These are phyloP conservation scores for Nitzschia putrida DNA, from an alignment of 108 stramenopile genomes.

Conservation along the genomic window DNA sequence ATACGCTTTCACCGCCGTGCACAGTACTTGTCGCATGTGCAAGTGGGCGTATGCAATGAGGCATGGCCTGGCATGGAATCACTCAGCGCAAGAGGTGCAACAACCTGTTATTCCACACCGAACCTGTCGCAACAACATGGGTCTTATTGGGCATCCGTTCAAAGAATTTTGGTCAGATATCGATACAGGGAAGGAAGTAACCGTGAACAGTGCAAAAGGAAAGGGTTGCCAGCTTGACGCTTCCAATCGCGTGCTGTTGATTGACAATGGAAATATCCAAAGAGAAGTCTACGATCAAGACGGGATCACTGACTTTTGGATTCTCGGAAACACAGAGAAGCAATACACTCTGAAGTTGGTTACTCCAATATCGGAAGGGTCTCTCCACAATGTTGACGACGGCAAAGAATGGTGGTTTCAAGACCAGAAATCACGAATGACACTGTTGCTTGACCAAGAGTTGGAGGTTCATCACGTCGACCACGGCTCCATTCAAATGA, in stretches of 20 bases:
- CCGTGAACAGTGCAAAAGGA: not conserved
- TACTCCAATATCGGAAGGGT: constrained; percentile 6
- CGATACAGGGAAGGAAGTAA: not conserved
- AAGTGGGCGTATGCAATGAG: constrained; percentile 59
- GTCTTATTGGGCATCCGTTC: constrained; percentile 40
- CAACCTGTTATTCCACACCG: constrained; percentile 33
- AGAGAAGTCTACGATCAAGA: constrained; percentile 40
- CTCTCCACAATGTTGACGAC: not conserved
- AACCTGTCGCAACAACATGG: constrained; percentile 32
- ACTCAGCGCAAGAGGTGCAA: constrained; percentile 40
- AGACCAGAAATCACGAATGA: constrained; percentile 13
- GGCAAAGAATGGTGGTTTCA: constrained; percentile 22
- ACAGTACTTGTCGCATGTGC: constrained; percentile 64
- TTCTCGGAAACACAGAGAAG: not conserved
- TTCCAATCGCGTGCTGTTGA: constrained; percentile 9
- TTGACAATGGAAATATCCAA: constrained; percentile 14
- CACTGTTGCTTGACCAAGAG: constrained; percentile 1
- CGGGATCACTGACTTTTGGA: constrained; percentile 44
- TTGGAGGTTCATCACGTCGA: constrained; percentile 2
- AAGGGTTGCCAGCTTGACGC: constrained; percentile 17
- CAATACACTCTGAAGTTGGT: constrained; percentile 12
- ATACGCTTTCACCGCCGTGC: constrained; percentile 50
- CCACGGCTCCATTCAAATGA: not conserved
- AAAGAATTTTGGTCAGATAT: constrained; percentile 51
- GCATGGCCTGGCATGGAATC: constrained; percentile 70